A percentile compares a stretch with the other conserved stretches of the same genome.
Evolutionary conservation across 352 stramenopile species (phyloP).

Genomic region (Pythium myriotylum): DNA sequence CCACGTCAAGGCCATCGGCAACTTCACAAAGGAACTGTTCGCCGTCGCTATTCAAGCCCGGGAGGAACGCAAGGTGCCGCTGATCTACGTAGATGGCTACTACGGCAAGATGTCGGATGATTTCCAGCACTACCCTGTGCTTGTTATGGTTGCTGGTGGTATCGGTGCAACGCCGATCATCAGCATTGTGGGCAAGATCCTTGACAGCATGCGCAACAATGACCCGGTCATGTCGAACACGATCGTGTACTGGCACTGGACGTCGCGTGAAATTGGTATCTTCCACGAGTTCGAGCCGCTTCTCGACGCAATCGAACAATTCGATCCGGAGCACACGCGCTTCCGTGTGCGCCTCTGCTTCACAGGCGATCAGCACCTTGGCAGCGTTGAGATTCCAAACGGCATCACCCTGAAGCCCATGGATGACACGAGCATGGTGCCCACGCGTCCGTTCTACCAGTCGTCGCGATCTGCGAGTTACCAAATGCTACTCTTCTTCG

Average conservation of each 20-base stretch:
- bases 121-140: slow-evolving; percentile 79
- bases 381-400: slow-evolving; percentile 70
- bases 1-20: slow-evolving; percentile 77
- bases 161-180: slow-evolving; percentile 91
- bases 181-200: slow-evolving; percentile 86
- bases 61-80: slow-evolving; percentile 76
- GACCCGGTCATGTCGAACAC: slow-evolving; percentile 70
- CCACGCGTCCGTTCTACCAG: slow-evolving; percentile 79
- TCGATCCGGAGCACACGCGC: slow-evolving; percentile 61
- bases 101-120: slow-evolving; percentile 86
- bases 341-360: slow-evolving; percentile 81
- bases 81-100: slow-evolving; percentile 84
- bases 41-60: slow-evolving; percentile 73
- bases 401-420: slow-evolving; percentile 79
- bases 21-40: slow-evolving; percentile 79
- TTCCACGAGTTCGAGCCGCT: slow-evolving; percentile 87
- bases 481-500: slow-evolving; percentile 81
- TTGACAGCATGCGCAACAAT: slow-evolving; percentile 79
- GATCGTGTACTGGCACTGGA: slow-evolving; percentile 87
- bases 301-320: slow-evolving; percentile 76
- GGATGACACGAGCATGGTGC: slow-evolving; percentile 80
- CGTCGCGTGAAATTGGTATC: slow-evolving; percentile 79
- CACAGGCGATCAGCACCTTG: slow-evolving; percentile 79
- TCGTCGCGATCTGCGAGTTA: slow-evolving; percentile 61
- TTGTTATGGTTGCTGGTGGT: slow-evolving; percentile 81